Evolutionary conservation across 768 basidiomycete genomes (phyloP).

Genomic region (Coprinopsis cinerea): DNA sequence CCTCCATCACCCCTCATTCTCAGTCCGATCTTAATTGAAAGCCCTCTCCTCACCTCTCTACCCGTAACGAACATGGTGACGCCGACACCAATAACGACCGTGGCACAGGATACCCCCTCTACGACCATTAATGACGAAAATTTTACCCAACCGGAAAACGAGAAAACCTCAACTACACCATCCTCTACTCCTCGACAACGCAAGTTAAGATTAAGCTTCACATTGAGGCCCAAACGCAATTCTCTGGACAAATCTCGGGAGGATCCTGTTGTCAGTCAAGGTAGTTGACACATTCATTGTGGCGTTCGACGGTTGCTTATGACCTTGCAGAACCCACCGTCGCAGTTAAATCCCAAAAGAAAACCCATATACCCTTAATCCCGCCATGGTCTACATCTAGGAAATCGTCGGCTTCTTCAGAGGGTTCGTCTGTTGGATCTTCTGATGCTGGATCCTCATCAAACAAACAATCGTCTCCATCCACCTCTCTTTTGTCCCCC

Average conservation of each 20-base stretch:
- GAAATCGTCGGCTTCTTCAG: too few species aligned
- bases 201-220: constrained; percentile 21
- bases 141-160: background rate
- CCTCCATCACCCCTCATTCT: background rate
- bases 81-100: background rate
- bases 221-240: constrained; percentile 13
- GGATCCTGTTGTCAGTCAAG: constrained; percentile 18
- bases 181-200: constrained; percentile 17
- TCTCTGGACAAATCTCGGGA: constrained; percentile 16
- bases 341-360: too few species aligned
- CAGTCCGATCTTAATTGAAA: constrained; percentile 1
- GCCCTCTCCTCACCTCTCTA: constrained; percentile 4
- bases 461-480: constrained; percentile 9
- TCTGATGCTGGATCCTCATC: background rate
- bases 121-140: constrained; percentile 13
- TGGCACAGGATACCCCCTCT: background rate
- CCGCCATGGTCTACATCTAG: too few species aligned
- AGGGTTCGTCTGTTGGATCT: too few species aligned
- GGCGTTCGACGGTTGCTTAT: background rate
- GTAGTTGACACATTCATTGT: constrained; percentile 13
- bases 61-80: background rate
- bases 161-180: background rate
- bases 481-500: constrained; percentile 12
- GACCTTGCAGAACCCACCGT: background rate
- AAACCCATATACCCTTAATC: too few species aligned